phyloP scores from a whole-genome alignment of 371 early-diverging fungal genomes.

The Mucor sp. region DNA sequence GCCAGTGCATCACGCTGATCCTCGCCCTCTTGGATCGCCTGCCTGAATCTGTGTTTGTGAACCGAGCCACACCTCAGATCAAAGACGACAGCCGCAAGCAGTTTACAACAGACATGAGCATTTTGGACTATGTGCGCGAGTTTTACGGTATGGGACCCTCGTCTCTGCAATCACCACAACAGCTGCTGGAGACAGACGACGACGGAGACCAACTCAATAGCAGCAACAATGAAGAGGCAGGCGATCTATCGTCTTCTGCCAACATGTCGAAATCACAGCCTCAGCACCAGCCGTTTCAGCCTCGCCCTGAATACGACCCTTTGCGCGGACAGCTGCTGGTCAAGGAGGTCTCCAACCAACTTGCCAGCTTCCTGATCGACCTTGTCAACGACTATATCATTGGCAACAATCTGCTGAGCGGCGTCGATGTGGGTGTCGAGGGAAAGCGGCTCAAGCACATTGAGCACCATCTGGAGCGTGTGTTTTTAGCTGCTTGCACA shows the following conservation, averaged over 20 bases:
- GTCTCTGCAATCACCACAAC: neutral
- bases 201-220: neutral
- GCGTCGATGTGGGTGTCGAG: constrained; percentile 46
- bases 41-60: constrained; percentile 34
- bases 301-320: constrained; percentile 36
- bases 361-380: constrained; percentile 32
- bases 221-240: constrained; percentile 31
- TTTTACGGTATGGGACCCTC: constrained; percentile 32
- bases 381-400: constrained; percentile 39
- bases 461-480: constrained; percentile 38
- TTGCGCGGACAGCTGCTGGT: constrained; percentile 42
- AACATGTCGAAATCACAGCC: neutral
- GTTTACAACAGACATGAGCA: constrained; percentile 29
- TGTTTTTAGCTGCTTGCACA: constrained; percentile 31
- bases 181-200: constrained; percentile 3
- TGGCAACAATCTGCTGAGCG: constrained; percentile 22
- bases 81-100: constrained; percentile 6
- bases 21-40: constrained; percentile 30
- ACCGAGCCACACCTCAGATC: constrained; percentile 16
- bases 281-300: constrained; percentile 9
- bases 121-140: constrained; percentile 41
- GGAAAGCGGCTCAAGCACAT: constrained; percentile 37
- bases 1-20: constrained; percentile 32
- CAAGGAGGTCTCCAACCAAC: constrained; percentile 29
- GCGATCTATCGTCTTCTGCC: constrained; percentile 34